Percentiles rank a stretch among this genome's conserved stretches.
phyloP scores from a whole-genome alignment of 495 filamentous ascomycete species.

The Clohesyomyces aquaticus region DNA sequence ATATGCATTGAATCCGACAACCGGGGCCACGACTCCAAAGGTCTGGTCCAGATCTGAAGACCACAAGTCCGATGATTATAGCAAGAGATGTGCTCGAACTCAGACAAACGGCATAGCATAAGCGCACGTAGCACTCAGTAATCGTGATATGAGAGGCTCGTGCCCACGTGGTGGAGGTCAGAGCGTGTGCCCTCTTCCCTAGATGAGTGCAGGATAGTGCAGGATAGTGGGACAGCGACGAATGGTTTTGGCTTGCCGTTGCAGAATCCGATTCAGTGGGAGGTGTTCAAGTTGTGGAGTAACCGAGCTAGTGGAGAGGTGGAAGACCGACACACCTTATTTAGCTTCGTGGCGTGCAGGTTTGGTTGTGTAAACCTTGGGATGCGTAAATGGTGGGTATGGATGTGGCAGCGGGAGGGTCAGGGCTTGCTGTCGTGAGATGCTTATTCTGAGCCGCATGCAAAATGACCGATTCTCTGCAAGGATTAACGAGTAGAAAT shows the following conservation, averaged over 20 bases:
- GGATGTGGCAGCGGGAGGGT: slow-evolving; percentile 19
- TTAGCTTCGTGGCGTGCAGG: slow-evolving; percentile 28
- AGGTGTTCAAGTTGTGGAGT: slow-evolving; percentile 17
- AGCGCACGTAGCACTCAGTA: slow-evolving; percentile 25
- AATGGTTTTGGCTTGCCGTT: slow-evolving; percentile 9
- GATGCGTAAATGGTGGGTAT: slow-evolving; percentile 1
- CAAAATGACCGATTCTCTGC: slow-evolving; percentile 11
- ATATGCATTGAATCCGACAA: slow-evolving; percentile 12
- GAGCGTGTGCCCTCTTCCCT: slow-evolving; percentile 26
- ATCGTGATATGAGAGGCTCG: slow-evolving; percentile 27
- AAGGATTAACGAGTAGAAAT: slow-evolving; percentile 16
- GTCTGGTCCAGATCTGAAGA: slow-evolving; percentile 13
- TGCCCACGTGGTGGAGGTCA: slow-evolving; percentile 27
- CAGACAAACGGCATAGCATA: slow-evolving; percentile 20
- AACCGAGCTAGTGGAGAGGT: slow-evolving; percentile 18
- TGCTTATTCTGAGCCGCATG: slow-evolving; percentile 40
- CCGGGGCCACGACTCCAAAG: slow-evolving; percentile 1
- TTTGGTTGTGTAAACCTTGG: slow-evolving; percentile 12
- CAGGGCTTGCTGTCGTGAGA: slow-evolving; percentile 37
- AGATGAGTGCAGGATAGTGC: background rate
- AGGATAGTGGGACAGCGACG: background rate
- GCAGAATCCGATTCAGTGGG: slow-evolving; percentile 9
- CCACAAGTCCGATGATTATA: slow-evolving; percentile 21
- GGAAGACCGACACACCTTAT: slow-evolving; percentile 21
- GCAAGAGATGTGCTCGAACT: slow-evolving; percentile 13